Base-by-base conservation (phyloP, 805 yeast genomes). In the Tetrapisispora taiwanensis region DNA sequence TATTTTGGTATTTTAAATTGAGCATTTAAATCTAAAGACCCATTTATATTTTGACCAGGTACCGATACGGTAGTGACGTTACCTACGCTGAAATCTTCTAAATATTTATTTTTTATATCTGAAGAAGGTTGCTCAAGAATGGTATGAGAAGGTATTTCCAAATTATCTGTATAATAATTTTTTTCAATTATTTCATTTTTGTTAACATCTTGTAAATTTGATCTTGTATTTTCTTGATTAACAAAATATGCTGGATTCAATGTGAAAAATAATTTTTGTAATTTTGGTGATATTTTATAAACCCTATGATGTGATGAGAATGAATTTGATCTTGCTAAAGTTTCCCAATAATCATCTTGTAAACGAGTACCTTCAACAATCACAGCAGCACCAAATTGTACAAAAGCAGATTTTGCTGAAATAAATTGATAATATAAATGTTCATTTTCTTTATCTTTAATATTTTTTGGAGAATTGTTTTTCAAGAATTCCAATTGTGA, bases 281-380 rank as follows among this genome's bases (percentile, higher is more conserved):
- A 18, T 36, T 51, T 51, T 1, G 41, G 5, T 3, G 58, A 40
- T 9, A 55, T 53, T 20, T 56, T 56, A 45, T 61, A 66, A 3
- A 74, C 78, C 27, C 73, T 68, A 44, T 72, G 74, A 36, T 63
- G 64, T 22, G 69, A 68, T 1, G 71, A 67, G 41, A 72, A 70
- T 0, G 72, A 72, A 47, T 72, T 72, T 17, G 61, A 63, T 32
- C 55, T 59, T 0, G 71, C 70, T 3, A 60, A 51, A 3, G 61
- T 62, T 48, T 75, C 80, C 77, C 78, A 77, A 54, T 77, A 76
- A 54, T 76, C 82, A 55, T 76, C 81, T 3, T 56, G 48, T 4
- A 76, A 64, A 46, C 81, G 65, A 31, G 60, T 58, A 7, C 81
- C 82, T n/a, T 60, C 54, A 1, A 59, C 59, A 18, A 77, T 54